phyloP scores from a whole-genome alignment of 2,329 filamentous ascomycete genomes.

The Emergomyces orientalis region DNA sequence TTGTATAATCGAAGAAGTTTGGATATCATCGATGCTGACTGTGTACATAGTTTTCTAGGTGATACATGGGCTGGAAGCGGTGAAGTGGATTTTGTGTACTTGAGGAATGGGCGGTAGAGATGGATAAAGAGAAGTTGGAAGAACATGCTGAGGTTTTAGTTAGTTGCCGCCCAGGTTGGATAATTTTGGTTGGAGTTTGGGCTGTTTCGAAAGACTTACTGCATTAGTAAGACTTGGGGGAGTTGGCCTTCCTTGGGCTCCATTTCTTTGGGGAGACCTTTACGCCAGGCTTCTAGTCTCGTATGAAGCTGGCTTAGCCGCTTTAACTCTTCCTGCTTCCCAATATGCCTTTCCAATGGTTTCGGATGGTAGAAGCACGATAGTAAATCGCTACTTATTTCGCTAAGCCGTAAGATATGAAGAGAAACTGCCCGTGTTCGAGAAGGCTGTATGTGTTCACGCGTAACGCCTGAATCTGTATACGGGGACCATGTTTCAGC shows the following conservation, averaged over 20 bases:
- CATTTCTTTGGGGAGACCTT: slow-evolving; percentile 72
- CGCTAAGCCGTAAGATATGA: slow-evolving; percentile 73
- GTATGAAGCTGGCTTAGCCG: slow-evolving; percentile 87
- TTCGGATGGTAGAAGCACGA: slow-evolving; percentile 82
- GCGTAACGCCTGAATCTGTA: slow-evolving; percentile 69
- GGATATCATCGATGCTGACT: slow-evolving; percentile 79
- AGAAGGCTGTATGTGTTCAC: slow-evolving; percentile 62
- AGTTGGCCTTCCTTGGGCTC: slow-evolving; percentile 83
- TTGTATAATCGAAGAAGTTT: slow-evolving; percentile 94
- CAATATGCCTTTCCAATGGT: slow-evolving; percentile 50
- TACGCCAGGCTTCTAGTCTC: slow-evolving; percentile 80
- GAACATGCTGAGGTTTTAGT: slow-evolving; percentile 64
- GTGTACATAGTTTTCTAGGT: slow-evolving; percentile 80
- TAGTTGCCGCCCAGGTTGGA: slow-evolving; percentile 10
- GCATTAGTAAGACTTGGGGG: slow-evolving; percentile 71
- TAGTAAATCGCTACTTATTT: slow-evolving; percentile 87
- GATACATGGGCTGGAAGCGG: slow-evolving; percentile 81
- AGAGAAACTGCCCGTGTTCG: slow-evolving; percentile 72
- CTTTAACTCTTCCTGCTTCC: slow-evolving; percentile 78
- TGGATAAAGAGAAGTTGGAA: slow-evolving; percentile 94
- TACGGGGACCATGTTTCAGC: slow-evolving; percentile 79
- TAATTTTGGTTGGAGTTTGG: not conserved
- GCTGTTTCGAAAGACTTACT: slow-evolving; percentile 53
- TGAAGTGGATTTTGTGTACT: slow-evolving; percentile 72
- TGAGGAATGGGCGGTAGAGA: slow-evolving; percentile 88